Percentiles rank a stretch among this genome's conserved stretches.
Conservation (phyloP, 345 rosid genomes). For the Clarkia xantiana region DNA sequence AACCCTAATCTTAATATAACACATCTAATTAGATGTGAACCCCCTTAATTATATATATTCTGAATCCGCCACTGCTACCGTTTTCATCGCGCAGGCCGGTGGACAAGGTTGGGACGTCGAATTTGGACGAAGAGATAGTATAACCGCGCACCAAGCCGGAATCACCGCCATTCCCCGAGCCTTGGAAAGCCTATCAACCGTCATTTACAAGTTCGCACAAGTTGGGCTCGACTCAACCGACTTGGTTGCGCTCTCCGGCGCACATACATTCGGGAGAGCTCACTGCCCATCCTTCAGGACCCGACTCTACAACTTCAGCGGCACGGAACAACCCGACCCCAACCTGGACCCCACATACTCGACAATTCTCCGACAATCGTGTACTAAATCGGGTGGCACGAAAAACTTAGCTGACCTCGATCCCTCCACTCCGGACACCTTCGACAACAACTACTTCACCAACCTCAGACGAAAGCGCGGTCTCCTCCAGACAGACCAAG, state of each 20-base stretch:
- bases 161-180: conserved; percentile 47
- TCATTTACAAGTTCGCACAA: conserved; percentile 37
- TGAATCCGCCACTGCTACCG: too few species aligned
- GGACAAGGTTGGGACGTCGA: conserved; percentile 62
- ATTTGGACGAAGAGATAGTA: conserved; percentile 62
- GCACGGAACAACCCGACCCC: conserved; percentile 23
- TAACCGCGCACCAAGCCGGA: conserved; percentile 32
- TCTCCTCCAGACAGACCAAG: conserved; percentile 32
- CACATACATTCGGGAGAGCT: conserved; percentile 35
- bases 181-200: conserved; percentile 22
- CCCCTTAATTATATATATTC: too few species aligned
- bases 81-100: conserved; percentile 70
- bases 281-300: conserved; percentile 21
- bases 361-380: conserved; percentile 14
- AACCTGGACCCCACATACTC: conserved; percentile 20
- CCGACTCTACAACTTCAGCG: conserved; percentile 31
- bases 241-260: conserved; percentile 60
- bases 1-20: too few species aligned
- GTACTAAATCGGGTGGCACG: conserved; percentile 23
- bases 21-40: too few species aligned
- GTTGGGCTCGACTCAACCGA: conserved; percentile 53
- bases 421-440: conserved; percentile 20
- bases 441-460: conserved; percentile 28
- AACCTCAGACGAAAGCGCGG: conserved; percentile 28
- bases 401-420: conserved; percentile 15